A percentile compares a stretch with the other conserved stretches of the same genome.
Evolutionary conservation across 2,329 filamentous ascomycete species (phyloP).

Genomic region (Cladorrhinum sp.): DNA sequence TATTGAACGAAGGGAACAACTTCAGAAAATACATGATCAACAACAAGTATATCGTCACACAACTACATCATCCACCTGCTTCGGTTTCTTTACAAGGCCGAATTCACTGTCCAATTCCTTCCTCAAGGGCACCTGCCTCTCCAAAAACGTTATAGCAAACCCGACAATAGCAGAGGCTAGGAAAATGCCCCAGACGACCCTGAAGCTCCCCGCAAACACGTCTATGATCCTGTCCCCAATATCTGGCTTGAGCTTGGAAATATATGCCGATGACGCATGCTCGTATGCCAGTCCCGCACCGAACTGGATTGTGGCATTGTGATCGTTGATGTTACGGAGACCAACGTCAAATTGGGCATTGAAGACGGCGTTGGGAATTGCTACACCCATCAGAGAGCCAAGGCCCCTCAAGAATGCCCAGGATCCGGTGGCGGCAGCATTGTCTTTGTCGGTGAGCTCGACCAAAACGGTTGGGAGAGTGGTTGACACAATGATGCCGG

Average conservation of each 20-base stretch:
- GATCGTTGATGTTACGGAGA: conserved; percentile 6
- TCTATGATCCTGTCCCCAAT: conserved; percentile 10
- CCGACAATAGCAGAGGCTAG: conserved; percentile 19
- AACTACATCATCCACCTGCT: not conserved
- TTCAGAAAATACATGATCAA: too few species aligned
- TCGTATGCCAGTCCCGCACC: conserved; percentile 24
- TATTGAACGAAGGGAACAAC: too few species aligned
- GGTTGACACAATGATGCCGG: conserved; percentile 40
- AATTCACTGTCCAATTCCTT: conserved; percentile 26
- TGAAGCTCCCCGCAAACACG: conserved; percentile 17
- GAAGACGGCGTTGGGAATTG: conserved; percentile 39
- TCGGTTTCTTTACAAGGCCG: conserved; percentile 16
- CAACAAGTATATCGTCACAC: too few species aligned
- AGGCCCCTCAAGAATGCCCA: conserved; percentile 42
- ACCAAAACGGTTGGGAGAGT: conserved; percentile 41
- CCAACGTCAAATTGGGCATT: conserved; percentile 22
- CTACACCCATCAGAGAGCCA: conserved; percentile 41
- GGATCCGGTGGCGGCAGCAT: conserved; percentile 35
- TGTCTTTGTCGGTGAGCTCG: conserved; percentile 33
- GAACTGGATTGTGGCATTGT: conserved; percentile 4
- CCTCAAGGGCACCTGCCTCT: conserved; percentile 24
- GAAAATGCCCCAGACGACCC: conserved; percentile 22
- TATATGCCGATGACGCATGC: conserved; percentile 22
- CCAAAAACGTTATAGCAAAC: conserved; percentile 16
- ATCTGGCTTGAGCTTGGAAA: conserved; percentile 2